Conservation (phyloP, 371 early-diverging fungal species). For the Mortierella sp. region DNA sequence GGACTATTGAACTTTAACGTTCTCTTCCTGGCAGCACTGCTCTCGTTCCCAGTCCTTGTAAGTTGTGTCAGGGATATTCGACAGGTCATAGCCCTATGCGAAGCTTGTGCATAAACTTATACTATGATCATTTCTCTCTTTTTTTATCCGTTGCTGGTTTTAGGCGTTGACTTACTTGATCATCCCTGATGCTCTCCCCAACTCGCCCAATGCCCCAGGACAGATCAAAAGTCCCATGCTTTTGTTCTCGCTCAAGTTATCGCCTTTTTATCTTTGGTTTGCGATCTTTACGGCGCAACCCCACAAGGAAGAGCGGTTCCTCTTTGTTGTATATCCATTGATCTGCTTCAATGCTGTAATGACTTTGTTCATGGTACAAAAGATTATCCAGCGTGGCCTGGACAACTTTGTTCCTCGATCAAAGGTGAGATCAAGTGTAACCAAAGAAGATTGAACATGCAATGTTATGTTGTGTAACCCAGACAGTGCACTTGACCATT, state of each 20-base stretch:
- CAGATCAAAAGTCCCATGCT: conserved; percentile 55
- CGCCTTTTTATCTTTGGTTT: conserved; percentile 83
- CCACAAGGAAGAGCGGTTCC: conserved; percentile 97
- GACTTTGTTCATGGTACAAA: conserved; percentile 66
- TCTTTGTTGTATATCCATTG: conserved; percentile 93
- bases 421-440: conserved; percentile 22
- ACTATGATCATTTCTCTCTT: not conserved
- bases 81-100: too few relatives aligned
- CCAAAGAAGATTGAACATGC: not conserved
- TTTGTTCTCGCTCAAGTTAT: conserved; percentile 63
- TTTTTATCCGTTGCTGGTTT: conserved; percentile 1
- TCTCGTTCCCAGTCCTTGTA: conserved; percentile 71
- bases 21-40: conserved; percentile 75
- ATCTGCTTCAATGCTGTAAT: conserved; percentile 84
- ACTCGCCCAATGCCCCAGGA: conserved; percentile 26
- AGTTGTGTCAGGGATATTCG: conserved; percentile 10
- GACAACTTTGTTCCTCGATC: conserved; percentile 28
- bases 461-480: too few relatives aligned
- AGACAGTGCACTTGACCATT: too few relatives aligned
- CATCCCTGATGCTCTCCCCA: conserved; percentile 32
- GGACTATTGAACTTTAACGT: conserved; percentile 92
- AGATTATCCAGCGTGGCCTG: conserved; percentile 30
- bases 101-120: too few relatives aligned
- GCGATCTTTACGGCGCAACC: conserved; percentile 85
- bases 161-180: conserved; percentile 32